Conservation (phyloP, 2,329 filamentous ascomycete genomes). For the Pestalotiopsis sp. region DNA sequence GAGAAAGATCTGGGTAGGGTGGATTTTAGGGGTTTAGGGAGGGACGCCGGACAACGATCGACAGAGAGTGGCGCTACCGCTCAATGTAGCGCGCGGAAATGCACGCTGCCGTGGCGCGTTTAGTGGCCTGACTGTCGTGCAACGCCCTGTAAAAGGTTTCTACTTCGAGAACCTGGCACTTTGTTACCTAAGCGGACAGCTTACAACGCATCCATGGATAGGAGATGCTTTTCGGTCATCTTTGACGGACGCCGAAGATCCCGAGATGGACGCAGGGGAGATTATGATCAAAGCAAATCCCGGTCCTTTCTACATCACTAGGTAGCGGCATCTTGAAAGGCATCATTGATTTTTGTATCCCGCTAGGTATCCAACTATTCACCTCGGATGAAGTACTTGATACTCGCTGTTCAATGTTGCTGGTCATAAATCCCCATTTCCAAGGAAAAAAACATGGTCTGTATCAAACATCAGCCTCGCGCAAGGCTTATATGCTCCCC, state of each 20-base stretch:
- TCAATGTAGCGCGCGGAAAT: constrained; percentile 5
- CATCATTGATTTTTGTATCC: neutral
- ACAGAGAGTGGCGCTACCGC: constrained; percentile 14
- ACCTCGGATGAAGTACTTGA: too few relatives aligned
- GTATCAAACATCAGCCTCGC: too few relatives aligned
- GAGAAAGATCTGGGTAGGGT: neutral
- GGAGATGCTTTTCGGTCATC: neutral
- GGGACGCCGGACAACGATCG: constrained; percentile 9
- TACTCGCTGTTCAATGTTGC: too few relatives aligned
- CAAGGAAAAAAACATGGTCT: too few relatives aligned
- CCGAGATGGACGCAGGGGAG: neutral
- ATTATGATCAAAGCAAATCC: neutral
- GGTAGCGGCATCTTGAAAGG: neutral
- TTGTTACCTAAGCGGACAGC: neutral
- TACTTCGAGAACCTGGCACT: neutral
- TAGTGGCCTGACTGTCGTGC: constrained; percentile 16
- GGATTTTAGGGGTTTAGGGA: constrained; percentile 16
- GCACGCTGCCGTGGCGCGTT: constrained; percentile 10
- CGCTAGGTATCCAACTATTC: too few relatives aligned
- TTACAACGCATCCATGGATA: neutral
- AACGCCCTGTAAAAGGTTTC: constrained; percentile 6
- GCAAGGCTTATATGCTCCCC: too few relatives aligned
- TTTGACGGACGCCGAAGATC: neutral
- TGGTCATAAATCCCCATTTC: too few relatives aligned
- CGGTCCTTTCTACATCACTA: neutral